Evolutionary conservation across 108 stramenopile genomes (phyloP).

Genomic region (Schizochytrium sp.): DNA sequence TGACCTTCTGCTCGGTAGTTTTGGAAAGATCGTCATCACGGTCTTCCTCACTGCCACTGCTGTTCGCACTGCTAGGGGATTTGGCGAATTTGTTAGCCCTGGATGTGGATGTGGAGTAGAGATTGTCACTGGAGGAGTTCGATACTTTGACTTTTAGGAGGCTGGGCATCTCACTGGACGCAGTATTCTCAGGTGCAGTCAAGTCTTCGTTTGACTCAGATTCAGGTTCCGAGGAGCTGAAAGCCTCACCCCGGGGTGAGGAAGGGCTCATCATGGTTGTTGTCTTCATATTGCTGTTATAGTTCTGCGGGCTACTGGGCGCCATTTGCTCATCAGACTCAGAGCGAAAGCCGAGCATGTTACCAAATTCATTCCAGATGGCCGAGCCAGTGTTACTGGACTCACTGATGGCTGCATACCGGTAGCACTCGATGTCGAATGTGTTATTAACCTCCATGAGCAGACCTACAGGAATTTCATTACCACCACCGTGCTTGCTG

Average conservation of each 20-base stretch:
- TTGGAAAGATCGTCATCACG: not conserved
- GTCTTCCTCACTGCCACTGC: not conserved
- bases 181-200: no score
- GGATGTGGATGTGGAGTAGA: no score
- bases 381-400: not conserved
- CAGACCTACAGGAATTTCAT: conserved; percentile 19
- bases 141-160: no score
- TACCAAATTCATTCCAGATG: conserved; percentile 19
- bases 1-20: not conserved
- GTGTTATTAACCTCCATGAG: conserved; percentile 38
- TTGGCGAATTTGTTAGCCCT: no score
- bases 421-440: conserved; percentile 2
- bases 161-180: no score
- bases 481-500: conserved; percentile 35
- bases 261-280: not conserved
- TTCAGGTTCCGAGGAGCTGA: no score
- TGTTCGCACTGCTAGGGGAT: not conserved
- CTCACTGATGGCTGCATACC: not conserved
- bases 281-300: not conserved
- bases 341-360: not conserved
- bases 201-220: no score
- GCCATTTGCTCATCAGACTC: not conserved
- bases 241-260: no score
- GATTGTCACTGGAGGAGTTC: no score
- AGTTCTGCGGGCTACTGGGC: not conserved